Evolutionary conservation across 2,329 filamentous ascomycete species (phyloP).

Genomic region (Monosporascus sp.): DNA sequence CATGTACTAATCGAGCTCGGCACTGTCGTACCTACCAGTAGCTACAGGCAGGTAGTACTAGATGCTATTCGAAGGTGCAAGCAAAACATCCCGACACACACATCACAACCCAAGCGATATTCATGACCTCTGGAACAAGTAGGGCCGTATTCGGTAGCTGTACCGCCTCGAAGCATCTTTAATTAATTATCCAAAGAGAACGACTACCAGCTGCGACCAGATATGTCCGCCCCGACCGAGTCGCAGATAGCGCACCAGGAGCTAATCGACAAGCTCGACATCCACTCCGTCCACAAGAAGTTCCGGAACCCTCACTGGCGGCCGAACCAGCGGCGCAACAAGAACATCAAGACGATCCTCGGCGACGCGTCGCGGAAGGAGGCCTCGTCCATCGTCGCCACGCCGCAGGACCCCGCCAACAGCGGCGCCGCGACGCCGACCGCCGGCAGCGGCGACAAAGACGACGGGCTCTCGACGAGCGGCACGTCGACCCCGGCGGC

Average conservation of each 20-base stretch:
- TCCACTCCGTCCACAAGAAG: conserved; percentile 76
- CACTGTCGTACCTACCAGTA: no score
- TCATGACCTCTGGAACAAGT: no score
- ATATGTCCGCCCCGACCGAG: conserved; percentile 60
- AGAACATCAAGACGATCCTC: conserved; percentile 95
- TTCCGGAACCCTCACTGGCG: conserved; percentile 92
- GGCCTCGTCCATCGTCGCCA: conserved; percentile 73
- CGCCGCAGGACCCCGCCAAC: conserved; percentile 61
- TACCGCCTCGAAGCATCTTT: background rate
- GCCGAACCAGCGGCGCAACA: conserved; percentile 92
- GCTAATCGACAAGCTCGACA: conserved; percentile 87
- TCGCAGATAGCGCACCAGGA: conserved; percentile 75
- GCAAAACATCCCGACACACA: no score
- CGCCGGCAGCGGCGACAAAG: conserved; percentile 35
- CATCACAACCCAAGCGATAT: no score
- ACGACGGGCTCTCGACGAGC: conserved; percentile 52
- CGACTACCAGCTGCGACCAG: conserved; percentile 41
- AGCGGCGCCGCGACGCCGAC: conserved; percentile 71
- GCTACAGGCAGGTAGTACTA: no score
- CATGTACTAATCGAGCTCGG: no score
- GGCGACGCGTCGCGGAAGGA: conserved; percentile 84
- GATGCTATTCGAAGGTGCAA: no score
- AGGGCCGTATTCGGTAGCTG: no score
- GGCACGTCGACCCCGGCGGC: conserved; percentile 52
- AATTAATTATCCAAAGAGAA: conserved; percentile 6